Conservation (phyloP, 1,284 basidiomycete species). For the Leccinum insolens region DNA sequence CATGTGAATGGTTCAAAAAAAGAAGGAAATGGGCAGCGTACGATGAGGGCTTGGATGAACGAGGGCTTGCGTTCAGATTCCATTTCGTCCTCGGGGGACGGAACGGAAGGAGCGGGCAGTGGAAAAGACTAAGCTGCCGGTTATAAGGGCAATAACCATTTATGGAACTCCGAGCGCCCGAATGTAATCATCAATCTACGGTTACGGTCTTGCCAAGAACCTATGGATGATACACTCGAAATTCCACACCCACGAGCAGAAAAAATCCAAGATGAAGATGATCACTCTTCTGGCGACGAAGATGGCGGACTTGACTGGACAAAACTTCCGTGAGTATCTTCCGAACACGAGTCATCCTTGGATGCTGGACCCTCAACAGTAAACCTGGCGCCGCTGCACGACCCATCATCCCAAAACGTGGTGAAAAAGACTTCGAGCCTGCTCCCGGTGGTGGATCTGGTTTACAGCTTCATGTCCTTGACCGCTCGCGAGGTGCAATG, state of each 20-base stretch:
- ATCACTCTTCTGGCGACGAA: slow-evolving; percentile 53
- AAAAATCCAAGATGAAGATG: slow-evolving; percentile 27
- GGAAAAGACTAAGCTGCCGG: neutral
- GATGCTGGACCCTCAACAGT: slow-evolving; percentile 18
- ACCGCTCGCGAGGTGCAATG: slow-evolving; percentile 79
- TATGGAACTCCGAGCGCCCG: slow-evolving; percentile 3
- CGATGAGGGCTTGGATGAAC: slow-evolving; percentile 39
- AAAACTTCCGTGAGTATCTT: slow-evolving; percentile 44
- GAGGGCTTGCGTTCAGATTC: slow-evolving; percentile 35
- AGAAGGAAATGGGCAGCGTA: slow-evolving; percentile 26
- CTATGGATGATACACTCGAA: slow-evolving; percentile 55
- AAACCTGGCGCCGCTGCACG: slow-evolving; percentile 32
- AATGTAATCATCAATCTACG: neutral
- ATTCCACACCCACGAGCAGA: slow-evolving; percentile 36
- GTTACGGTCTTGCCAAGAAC: neutral
- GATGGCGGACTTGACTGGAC: slow-evolving; percentile 64
- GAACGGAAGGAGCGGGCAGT: slow-evolving; percentile 13
- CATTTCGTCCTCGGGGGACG: slow-evolving; percentile 22
- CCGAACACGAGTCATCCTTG: neutral
- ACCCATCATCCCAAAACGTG: slow-evolving; percentile 83
- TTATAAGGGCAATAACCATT: neutral
- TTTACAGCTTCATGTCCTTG: slow-evolving; percentile 77
- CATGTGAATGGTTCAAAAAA: slow-evolving; percentile 7
- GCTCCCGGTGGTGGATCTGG: slow-evolving; percentile 71
- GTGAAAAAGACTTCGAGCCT: slow-evolving; percentile 97